phyloP scores from a whole-genome alignment of 805 yeast species.

The Ogataea methanolica region DNA sequence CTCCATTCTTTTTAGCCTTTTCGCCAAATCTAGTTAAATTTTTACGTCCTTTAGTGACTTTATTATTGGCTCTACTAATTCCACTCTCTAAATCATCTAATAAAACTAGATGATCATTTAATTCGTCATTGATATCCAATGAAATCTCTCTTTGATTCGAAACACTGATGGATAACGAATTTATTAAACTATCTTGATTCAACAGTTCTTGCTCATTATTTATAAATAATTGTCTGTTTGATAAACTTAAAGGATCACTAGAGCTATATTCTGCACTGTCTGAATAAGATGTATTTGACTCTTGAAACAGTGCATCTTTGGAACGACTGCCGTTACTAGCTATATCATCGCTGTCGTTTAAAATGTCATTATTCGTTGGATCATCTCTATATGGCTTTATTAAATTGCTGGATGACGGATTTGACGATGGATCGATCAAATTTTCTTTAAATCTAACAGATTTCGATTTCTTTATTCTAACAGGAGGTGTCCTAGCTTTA shows the following conservation, averaged over 20 bases:
- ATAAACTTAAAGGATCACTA: slow-evolving; percentile 12
- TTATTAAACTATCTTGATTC: slow-evolving; percentile 42
- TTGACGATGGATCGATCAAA: slow-evolving; percentile 15
- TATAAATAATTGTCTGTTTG: slow-evolving; percentile 29
- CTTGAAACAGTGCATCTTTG: too few relatives aligned
- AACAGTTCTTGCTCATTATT: slow-evolving; percentile 42
- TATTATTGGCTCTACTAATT: slow-evolving; percentile 37
- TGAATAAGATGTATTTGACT: not conserved
- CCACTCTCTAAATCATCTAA: slow-evolving; percentile 47
- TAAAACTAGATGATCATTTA: slow-evolving; percentile 43
- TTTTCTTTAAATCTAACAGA: slow-evolving; percentile 23
- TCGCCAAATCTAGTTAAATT: slow-evolving; percentile 36
- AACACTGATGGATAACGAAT: slow-evolving; percentile 37
- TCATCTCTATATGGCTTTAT: slow-evolving; percentile 12
- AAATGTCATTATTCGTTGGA: not conserved
- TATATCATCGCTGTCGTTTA: not conserved
- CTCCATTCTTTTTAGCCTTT: slow-evolving; percentile 43
- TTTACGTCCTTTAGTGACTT: slow-evolving; percentile 36
- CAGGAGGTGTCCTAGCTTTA: not conserved
- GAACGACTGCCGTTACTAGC: not conserved
- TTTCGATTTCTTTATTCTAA: slow-evolving; percentile 16
- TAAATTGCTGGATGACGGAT: slow-evolving; percentile 1
- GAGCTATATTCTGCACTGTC: slow-evolving; percentile 1
- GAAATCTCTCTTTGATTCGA: slow-evolving; percentile 42
- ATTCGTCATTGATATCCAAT: slow-evolving; percentile 41